These are phyloP conservation scores for Penicillium sp. DNA, from an alignment of 2,329 filamentous ascomycete genomes.

Conservation along the genomic window DNA sequence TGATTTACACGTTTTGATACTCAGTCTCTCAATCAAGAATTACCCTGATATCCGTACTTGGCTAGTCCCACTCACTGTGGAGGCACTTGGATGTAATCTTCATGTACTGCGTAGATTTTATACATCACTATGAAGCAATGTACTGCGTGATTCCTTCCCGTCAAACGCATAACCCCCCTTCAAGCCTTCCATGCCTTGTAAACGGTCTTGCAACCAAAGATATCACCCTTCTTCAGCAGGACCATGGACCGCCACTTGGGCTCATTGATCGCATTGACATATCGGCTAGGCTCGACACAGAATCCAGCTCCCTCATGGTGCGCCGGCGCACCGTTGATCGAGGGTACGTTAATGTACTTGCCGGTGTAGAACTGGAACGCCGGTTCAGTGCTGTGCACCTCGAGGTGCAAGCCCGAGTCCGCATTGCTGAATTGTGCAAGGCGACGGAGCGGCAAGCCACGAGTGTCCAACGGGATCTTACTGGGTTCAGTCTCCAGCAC, in stretches of 20 bases:
- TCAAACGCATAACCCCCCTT: background rate
- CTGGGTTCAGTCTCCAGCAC: slow-evolving; percentile 63
- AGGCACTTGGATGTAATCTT: background rate
- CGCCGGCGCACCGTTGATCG: slow-evolving; percentile 55
- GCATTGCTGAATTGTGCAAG: slow-evolving; percentile 72
- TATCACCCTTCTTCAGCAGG: slow-evolving; percentile 76
- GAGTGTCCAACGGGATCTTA: slow-evolving; percentile 63
- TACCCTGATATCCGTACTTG: no score
- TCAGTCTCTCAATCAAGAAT: no score
- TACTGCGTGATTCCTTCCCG: background rate
- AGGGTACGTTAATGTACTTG: slow-evolving; percentile 74
- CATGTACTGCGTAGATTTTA: background rate
- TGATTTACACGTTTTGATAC: no score
- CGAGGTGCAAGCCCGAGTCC: slow-evolving; percentile 70
- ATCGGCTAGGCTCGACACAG: slow-evolving; percentile 88
- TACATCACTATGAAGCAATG: background rate
- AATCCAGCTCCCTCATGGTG: slow-evolving; percentile 70
- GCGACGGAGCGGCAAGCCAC: slow-evolving; percentile 58
- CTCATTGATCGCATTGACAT: slow-evolving; percentile 81
- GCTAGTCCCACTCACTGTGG: no score
- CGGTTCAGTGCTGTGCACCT: slow-evolving; percentile 87
- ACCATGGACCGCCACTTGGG: slow-evolving; percentile 75
- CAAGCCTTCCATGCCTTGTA: slow-evolving; percentile 75
- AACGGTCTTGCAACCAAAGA: slow-evolving; percentile 74
- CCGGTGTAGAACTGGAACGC: slow-evolving; percentile 98